Conservation (phyloP, 1,139 yeast genomes). For the Meyerozyma guilliermondii region DNA sequence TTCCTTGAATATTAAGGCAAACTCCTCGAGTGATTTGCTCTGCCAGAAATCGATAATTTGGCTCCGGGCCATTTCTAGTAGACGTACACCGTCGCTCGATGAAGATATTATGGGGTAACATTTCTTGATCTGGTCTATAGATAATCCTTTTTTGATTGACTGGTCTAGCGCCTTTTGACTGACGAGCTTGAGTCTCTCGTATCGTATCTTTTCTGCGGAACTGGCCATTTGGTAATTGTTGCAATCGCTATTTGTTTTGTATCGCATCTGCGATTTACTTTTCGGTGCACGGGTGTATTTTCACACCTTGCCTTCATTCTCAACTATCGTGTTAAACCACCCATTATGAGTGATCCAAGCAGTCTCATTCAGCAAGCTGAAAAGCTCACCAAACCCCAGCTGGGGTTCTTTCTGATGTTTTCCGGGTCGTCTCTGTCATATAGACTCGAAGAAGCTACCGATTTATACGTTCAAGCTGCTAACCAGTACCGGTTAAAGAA, state of each 20-base stretch:
- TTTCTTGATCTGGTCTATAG: conserved; percentile 52
- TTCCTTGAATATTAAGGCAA: conserved; percentile 61
- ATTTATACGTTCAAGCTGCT: conserved; percentile 85
- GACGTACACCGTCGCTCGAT: conserved; percentile 44
- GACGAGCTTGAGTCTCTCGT: conserved; percentile 49
- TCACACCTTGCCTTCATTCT: neutral
- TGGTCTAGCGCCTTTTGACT: conserved; percentile 65
- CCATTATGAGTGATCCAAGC: conserved; percentile 34
- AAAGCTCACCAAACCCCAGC: conserved; percentile 51
- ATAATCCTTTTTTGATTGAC: conserved; percentile 53
- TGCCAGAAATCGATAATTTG: conserved; percentile 65
- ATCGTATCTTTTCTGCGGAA: conserved; percentile 39
- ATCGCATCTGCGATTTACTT: neutral
- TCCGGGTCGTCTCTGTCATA: conserved; percentile 65
- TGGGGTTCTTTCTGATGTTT: conserved; percentile 68
- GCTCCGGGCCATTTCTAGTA: conserved; percentile 52
- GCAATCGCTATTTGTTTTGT: neutral
- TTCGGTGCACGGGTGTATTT: neutral
- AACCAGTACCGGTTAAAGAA: conserved; percentile 76
- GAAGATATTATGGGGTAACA: conserved; percentile 64
- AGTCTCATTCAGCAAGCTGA: conserved; percentile 41
- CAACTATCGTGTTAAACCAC: neutral
- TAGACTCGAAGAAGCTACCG: conserved; percentile 87
- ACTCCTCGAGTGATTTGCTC: conserved; percentile 53
- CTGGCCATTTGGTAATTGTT: neutral